phyloP scores from a whole-genome alignment of 345 rosid species.

The Rhodamnia argentea region DNA sequence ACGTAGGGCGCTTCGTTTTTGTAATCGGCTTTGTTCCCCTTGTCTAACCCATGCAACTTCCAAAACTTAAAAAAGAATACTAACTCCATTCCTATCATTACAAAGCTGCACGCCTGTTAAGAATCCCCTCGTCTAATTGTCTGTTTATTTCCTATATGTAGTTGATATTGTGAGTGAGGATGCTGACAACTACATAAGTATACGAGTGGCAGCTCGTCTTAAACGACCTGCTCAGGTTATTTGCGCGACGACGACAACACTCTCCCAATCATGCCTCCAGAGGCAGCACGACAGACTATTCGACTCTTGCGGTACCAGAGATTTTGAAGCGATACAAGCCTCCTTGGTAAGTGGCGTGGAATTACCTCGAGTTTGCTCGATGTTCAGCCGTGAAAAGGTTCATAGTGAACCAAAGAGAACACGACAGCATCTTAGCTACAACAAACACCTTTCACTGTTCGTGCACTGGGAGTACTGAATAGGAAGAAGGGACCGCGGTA shows the following conservation, averaged over 20 bases:
- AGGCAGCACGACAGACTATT: not conserved
- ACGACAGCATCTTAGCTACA: not conserved
- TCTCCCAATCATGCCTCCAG: not conserved
- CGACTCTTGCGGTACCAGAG: not conserved
- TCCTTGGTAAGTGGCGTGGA: not conserved
- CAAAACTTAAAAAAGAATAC: not conserved
- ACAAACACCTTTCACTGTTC: not conserved
- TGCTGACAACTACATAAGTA: not conserved
- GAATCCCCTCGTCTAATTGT: not conserved
- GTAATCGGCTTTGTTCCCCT: not conserved
- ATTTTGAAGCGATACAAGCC: not conserved
- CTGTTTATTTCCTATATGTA: not conserved
- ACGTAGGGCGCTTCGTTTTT: not conserved
- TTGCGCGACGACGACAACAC: not conserved
- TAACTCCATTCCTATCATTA: not conserved
- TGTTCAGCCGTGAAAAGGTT: not conserved
- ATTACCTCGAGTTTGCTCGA: not conserved
- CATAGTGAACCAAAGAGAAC: not conserved
- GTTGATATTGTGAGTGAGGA: not conserved
- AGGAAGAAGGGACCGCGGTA: not conserved
- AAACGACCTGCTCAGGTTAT: not conserved
- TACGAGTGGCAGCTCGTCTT: not conserved
- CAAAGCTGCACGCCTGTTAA: not conserved
- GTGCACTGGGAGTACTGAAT: not conserved
- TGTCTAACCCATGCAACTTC: not conserved